Base-by-base conservation (phyloP, 2,329 filamentous ascomycete genomes). In the Endothia cerciana region DNA sequence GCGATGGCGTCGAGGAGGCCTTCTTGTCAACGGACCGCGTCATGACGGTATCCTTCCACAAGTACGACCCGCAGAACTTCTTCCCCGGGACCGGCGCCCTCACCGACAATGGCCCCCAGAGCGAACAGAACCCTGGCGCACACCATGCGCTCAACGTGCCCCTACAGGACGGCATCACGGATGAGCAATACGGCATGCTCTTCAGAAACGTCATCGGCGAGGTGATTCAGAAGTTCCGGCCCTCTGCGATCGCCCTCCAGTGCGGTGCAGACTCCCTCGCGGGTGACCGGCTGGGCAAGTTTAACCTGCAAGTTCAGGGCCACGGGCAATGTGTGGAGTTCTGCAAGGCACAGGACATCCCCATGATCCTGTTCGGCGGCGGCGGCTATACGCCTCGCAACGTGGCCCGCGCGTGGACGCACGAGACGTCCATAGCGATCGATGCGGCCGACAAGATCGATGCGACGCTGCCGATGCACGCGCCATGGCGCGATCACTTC, bases 331-430 rank as follows among this genome's bases (percentile, higher is more conserved):
- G 95, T 76, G 92, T 97, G 66, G 88, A 90, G 60, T 97, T 91
- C 73, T 93, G 94, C 77, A 98, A 98, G 78, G 87, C 83, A 57
- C 87, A 93, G 69, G 84, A 86, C 7, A 82, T 97, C 1, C 95
- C 95, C 2, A 85, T 98, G 68, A 88, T 99, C 60, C 87, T 99
- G 63, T 92, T 98, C 66, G 95, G 95, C 55, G 95, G 95, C 47
- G 95, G 95, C 65, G 95, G 95, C 36, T 99, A 99, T 79, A 99
- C 95, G 17, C 94, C 95, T 5, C 88, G 94, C 70, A 99, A 99
- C 74, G 95, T 99, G 7, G 95, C 95, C 51, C 91, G 95, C 63
- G 93, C 94, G 38, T 99, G 95, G 95, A 93, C 94, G 30, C 94
- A 97, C 78, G 95, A 99, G 80, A 99, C 95, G 15, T 91, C 91